Evolutionary conservation across 306 rosid genomes (phyloP), one percentile per base, ranked within the genome.

Genomic region (Prunus dulcis): DNA sequence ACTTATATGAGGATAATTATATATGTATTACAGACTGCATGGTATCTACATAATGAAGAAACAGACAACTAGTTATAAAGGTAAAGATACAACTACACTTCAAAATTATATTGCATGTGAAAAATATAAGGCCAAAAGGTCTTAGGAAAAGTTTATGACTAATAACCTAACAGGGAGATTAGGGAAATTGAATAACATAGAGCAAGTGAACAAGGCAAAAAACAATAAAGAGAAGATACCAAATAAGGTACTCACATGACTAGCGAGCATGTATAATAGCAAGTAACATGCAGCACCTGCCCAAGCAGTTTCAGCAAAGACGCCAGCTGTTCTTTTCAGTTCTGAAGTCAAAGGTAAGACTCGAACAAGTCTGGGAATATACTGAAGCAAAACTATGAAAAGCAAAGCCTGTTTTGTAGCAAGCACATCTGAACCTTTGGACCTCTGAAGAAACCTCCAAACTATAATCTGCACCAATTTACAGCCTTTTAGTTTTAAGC

Each of bases 261-360:
- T 96, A 65, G 98, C 98, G 30, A 93, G 98, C 98, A 96, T 93
- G 86, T 87, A 96, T 60, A 96, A 82, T 76, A 96, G 87, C 91
- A 96, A 78, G 79, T 96, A 96, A 89, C 83, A 91, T 46, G 93
- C 99, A 78, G 99, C 99, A 78, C 99, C 99, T 32, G 97, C 98
- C 99, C 99, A 93, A 70, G 99, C 98, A 67, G 99, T 96, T 91
- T 96, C 98, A 30, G 98, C 99, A 84, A 96, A 89, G 74, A 85
- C 97, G 56, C 99, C 99, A 2, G 96, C 89, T 81, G 99, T 96
- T 88, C 99, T 88, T 87, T 93, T 93, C 73, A 93, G 90, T 75
- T 96, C 99, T 65, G 98, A 96, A 76, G 96, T 87, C 82, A 96
- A 85, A 19, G 99, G 97, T 46, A 86, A 76, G 82, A 87, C 77